Conservation (phyloP, 2,329 filamentous ascomycete genomes). For the Rhytidhysteron rufulum region DNA sequence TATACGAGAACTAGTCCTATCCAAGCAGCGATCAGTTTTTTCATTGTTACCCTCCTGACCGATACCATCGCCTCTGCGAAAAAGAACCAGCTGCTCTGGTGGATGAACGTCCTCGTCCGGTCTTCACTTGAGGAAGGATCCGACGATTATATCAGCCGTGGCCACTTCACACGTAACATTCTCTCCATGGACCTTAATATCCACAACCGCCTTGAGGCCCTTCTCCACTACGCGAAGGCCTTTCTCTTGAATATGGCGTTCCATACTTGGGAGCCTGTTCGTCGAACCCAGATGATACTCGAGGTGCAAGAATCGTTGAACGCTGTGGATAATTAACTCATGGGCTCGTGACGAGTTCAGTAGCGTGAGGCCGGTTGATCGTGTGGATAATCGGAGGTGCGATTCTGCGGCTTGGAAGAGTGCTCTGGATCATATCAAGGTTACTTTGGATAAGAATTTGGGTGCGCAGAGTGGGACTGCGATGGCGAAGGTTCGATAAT, state of each 20-base stretch:
- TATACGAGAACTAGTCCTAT: neutral
- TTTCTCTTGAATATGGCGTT: neutral
- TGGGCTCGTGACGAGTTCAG: neutral
- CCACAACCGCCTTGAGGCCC: neutral
- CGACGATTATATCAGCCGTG: neutral
- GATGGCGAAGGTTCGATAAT: too few relatives aligned
- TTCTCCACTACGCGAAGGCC: neutral
- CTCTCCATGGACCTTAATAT: constrained; percentile 1
- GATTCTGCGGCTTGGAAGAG: neutral
- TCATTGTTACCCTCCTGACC: neutral
- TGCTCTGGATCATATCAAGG: neutral
- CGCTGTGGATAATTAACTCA: neutral
- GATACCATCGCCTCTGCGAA: neutral
- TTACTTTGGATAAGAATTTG: too few relatives aligned
- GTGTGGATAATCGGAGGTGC: neutral
- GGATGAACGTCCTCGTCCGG: neutral
- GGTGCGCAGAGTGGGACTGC: too few relatives aligned
- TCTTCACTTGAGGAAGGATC: neutral
- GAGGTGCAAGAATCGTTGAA: neutral
- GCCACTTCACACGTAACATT: neutral
- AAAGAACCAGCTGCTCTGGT: neutral
- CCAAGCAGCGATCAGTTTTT: neutral
- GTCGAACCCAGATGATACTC: neutral
- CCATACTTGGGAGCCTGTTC: neutral
- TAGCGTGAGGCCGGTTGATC: neutral